A percentile compares a stretch with the other conserved stretches of the same genome.
Conservation (phyloP, 306 rosid genomes). For the Hippophae gyantsensis region DNA sequence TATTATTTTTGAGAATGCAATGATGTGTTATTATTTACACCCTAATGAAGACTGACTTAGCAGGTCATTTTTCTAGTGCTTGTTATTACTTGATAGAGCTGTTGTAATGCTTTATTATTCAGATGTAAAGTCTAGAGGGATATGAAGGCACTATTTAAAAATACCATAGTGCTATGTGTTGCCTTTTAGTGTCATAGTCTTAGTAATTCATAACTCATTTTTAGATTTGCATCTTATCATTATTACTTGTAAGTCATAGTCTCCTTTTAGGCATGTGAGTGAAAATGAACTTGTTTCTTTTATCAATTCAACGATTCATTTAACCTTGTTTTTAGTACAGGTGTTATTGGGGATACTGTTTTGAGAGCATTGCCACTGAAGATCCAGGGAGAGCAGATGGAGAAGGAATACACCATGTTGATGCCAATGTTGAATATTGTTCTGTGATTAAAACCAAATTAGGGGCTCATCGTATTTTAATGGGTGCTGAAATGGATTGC, state of each 20-base stretch:
- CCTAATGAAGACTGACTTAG: not conserved
- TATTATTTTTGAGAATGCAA: not conserved
- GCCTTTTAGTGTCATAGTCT: not conserved
- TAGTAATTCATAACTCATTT: not conserved
- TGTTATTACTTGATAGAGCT: not conserved
- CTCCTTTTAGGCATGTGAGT: too few relatives aligned
- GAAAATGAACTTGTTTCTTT: too few relatives aligned
- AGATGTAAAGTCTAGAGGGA: not conserved
- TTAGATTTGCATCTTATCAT: not conserved
- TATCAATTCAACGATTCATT: not conserved
- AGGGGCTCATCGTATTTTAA: conserved; percentile 91
- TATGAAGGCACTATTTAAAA: not conserved
- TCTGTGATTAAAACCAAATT: conserved; percentile 80
- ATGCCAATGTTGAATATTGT: conserved; percentile 92
- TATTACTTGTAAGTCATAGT: not conserved
- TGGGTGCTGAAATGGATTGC: conserved; percentile 99
- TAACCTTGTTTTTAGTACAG: conserved; percentile 32
- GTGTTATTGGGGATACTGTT: conserved; percentile 91
- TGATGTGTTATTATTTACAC: not conserved
- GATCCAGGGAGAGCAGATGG: conserved; percentile 80
- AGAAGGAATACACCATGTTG: conserved; percentile 72
- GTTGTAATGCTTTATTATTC: not conserved
- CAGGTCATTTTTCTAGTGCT: not conserved
- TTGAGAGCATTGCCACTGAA: conserved; percentile 97
- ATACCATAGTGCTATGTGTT: not conserved